Base-by-base conservation (phyloP, 2,329 filamentous ascomycete species). In the Pestalotiopsis sp. region DNA sequence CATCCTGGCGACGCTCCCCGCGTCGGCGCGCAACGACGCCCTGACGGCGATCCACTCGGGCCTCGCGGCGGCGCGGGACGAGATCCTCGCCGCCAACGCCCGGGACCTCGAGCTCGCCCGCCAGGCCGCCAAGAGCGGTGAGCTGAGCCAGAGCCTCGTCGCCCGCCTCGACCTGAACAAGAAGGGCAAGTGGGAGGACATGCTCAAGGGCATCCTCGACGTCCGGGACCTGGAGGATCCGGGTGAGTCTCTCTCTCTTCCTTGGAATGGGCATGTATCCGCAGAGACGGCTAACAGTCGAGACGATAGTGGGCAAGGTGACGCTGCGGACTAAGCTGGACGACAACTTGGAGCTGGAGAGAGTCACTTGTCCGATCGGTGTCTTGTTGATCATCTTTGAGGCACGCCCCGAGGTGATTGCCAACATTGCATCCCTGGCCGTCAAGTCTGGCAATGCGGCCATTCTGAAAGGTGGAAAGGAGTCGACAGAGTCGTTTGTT, bases 331-430 rank as follows among this genome's bases (percentile, higher is more conserved):
- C 94, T 59, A 88, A 91, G 68, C 87, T 99, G 12, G 96, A 98
- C 79, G 92, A 98, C 74, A 92, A 91, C 66, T 87, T 99, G 66
- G 87, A 91, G 65, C 87, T 99, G 69, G 94, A 97, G 78, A 91
- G 95, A 71, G 92, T 97, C 61, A 94, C 93, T 55, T 97, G 94
- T 78, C 96, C 96, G 5, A 98, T 99, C 74, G 96, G 96, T 69
- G 95, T 98, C n/a, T 88, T 99, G 57, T 88, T 99, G 73, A 96
- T 99, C 81, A 98, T 99, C 77, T 99, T 99, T 78, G 96, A 99
- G 83, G 96, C 96, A 45, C 92, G 96, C 7, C 96, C 96, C 6
- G 96, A 99, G 82, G 96, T 99, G 72, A 98, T 99, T 77, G 96
- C 95, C 77, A 99, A 99, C 81, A 98, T 99, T 77, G 94, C 96